phyloP scores from a whole-genome alignment of 495 filamentous ascomycete species.

The Penicillium turbatum region DNA sequence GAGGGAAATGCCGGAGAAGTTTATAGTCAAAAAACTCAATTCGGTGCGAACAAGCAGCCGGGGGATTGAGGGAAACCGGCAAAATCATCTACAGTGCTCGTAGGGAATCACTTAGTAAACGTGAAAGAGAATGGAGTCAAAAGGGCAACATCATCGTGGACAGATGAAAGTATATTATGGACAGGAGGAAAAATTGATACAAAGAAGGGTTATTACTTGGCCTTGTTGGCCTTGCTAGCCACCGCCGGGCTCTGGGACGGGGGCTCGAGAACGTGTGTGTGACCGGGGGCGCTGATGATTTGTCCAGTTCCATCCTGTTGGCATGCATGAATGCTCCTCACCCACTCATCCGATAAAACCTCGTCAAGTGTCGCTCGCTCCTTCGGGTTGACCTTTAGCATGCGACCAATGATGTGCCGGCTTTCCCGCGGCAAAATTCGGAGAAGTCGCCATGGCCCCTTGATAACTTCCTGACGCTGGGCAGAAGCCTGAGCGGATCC shows the following conservation, averaged over 20 bases:
- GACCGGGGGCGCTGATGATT: conserved; percentile 50
- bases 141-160: neutral
- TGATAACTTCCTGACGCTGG: conserved; percentile 70
- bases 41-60: conserved; percentile 2
- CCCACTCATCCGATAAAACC: conserved; percentile 87
- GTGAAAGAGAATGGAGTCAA: conserved; percentile 1
- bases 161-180: conserved; percentile 15
- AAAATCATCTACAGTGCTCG: conserved; percentile 12
- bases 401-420: conserved; percentile 81
- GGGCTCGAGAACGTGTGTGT: conserved; percentile 61
- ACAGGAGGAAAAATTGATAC: conserved; percentile 19
- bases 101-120: conserved; percentile 1
- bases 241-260: conserved; percentile 43
- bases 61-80: neutral
- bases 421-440: conserved; percentile 87
- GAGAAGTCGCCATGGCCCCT: conserved; percentile 91
- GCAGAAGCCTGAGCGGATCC: conserved; percentile 22
- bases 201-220: conserved; percentile 25
- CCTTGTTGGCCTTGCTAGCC: conserved; percentile 40
- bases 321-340: conserved; percentile 63
- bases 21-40: conserved; percentile 9
- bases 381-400: conserved; percentile 86
- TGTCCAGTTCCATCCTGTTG: conserved; percentile 55
- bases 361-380: conserved; percentile 79
- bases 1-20: neutral